Conservation (phyloP, 495 filamentous ascomycete genomes). For the Bryoglossum gracile region DNA sequence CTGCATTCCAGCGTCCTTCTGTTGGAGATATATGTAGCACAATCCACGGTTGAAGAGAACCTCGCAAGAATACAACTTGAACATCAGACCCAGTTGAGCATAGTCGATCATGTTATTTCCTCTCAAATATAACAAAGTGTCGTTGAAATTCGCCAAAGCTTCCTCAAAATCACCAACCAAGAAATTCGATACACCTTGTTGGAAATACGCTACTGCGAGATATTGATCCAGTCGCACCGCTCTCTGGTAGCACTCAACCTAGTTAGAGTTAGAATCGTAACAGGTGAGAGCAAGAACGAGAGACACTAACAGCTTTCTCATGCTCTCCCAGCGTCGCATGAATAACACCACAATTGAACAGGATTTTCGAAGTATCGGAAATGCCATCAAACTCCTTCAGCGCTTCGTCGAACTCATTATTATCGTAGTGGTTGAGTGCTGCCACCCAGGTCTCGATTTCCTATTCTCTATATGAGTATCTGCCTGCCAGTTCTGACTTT, state of each 20-base stretch:
- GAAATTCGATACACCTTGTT: constrained; percentile 98
- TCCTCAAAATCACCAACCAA: constrained; percentile 95
- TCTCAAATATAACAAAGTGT: constrained; percentile 88
- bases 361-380: constrained; percentile 93
- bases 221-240: constrained; percentile 87
- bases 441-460: constrained; percentile 99
- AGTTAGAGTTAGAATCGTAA: constrained; percentile 10
- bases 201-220: constrained; percentile 96
- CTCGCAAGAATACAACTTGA: constrained; percentile 95
- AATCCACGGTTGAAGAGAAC: constrained; percentile 96
- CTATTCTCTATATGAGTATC: constrained; percentile 36
- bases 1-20: constrained; percentile 81
- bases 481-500: constrained; percentile 16
- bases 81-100: constrained; percentile 90
- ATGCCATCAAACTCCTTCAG: constrained; percentile 76
- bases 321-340: constrained; percentile 97
- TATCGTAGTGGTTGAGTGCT: constrained; percentile 87
- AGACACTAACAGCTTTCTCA: constrained; percentile 73
- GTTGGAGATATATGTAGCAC: constrained; percentile 94
- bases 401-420: constrained; percentile 88
- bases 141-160: constrained; percentile 97
- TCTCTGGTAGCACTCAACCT: constrained; percentile 94
- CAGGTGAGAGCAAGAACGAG: background rate
- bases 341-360: constrained; percentile 98
- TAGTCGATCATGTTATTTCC: constrained; percentile 98